Conservation (phyloP, 2,329 filamentous ascomycete genomes). For the Sporothrix protearum region DNA sequence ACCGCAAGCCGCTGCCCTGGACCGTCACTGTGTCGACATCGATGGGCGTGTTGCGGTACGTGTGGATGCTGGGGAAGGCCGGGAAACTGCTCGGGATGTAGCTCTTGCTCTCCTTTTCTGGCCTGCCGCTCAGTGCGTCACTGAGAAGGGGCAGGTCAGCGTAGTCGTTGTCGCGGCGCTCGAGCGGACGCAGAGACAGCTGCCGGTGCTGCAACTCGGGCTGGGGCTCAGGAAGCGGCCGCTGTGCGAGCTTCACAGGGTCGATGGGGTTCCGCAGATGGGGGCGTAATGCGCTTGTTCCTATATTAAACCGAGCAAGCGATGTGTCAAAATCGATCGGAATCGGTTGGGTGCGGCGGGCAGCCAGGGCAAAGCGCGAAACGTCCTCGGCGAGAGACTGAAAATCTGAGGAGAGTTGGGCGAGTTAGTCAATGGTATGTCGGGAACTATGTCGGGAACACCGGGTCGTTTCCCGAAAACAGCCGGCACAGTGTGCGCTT, state of each 20-base stretch:
- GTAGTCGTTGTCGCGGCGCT: neutral
- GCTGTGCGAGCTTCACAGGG: slow-evolving; percentile 31
- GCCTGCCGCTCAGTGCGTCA: slow-evolving; percentile 55
- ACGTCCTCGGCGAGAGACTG: slow-evolving; percentile 48
- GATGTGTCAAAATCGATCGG: slow-evolving; percentile 57
- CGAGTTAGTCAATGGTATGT: slow-evolving; percentile 23
- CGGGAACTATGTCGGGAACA: too few relatives aligned
- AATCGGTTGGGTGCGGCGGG: slow-evolving; percentile 52
- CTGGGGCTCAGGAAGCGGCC: neutral
- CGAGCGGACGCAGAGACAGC: neutral
- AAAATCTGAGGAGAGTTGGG: slow-evolving; percentile 51
- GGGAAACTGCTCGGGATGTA: slow-evolving; percentile 60
- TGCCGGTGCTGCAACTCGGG: neutral
- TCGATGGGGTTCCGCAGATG: slow-evolving; percentile 55
- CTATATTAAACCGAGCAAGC: slow-evolving; percentile 51
- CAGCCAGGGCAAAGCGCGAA: slow-evolving; percentile 45
- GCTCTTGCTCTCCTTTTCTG: slow-evolving; percentile 52
- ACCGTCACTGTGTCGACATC: slow-evolving; percentile 37
- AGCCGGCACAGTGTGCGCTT: slow-evolving; percentile 31
- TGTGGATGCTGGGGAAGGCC: slow-evolving; percentile 61
- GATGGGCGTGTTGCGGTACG: slow-evolving; percentile 58
- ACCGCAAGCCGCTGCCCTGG: slow-evolving; percentile 29
- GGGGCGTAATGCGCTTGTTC: slow-evolving; percentile 50
- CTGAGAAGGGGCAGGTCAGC: slow-evolving; percentile 46
- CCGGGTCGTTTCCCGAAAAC: neutral